Conservation (phyloP, 352 stramenopile species). For the Phytophthora tubulina region DNA sequence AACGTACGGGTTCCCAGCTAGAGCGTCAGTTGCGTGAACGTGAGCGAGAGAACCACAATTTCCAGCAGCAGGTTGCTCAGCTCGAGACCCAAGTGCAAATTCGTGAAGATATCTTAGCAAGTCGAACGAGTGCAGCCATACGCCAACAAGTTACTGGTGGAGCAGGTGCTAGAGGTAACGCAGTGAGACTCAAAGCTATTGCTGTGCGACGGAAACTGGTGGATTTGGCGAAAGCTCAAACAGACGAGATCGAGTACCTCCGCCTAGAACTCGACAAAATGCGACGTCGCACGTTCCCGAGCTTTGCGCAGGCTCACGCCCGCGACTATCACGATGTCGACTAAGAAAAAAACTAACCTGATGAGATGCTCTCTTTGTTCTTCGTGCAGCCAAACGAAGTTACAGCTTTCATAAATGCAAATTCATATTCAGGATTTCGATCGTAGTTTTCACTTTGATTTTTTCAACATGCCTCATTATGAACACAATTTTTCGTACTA, state of each 20-base stretch:
- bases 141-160: conserved; percentile 38
- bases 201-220: conserved; percentile 89
- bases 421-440: no score
- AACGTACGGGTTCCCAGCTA: conserved; percentile 57
- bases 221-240: conserved; percentile 90
- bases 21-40: conserved; percentile 74
- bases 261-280: conserved; percentile 92
- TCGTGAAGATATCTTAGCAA: conserved; percentile 88
- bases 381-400: no score
- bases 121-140: conserved; percentile 61
- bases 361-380: no score
- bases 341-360: conserved; percentile 4
- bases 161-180: conserved; percentile 27
- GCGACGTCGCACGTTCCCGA: conserved; percentile 93
- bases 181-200: conserved; percentile 85
- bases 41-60: conserved; percentile 81
- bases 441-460: no score
- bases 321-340: conserved; percentile 50
- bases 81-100: conserved; percentile 89
- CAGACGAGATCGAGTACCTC: conserved; percentile 92
- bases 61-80: conserved; percentile 80
- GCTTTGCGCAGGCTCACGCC: conserved; percentile 78
- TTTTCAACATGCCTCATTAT: no score
- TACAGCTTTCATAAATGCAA: no score
- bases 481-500: no score